phyloP scores from a whole-genome alignment of 2,329 filamentous ascomycete genomes.

The Tolypocladium ovalisporum region DNA sequence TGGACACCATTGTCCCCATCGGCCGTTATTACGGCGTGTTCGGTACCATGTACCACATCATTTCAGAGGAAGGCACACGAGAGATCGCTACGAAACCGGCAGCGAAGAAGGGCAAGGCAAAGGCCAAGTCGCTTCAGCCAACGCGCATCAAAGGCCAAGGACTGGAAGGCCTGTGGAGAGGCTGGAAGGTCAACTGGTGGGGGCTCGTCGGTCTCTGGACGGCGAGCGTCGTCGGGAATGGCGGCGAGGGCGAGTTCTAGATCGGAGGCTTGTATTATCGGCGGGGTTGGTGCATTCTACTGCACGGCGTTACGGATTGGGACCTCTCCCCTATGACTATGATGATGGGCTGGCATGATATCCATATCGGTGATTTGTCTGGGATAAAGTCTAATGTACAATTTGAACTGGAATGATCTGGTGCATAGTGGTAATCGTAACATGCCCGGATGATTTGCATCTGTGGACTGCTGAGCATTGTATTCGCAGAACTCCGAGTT shows the following conservation, averaged over 20 bases:
- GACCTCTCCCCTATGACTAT: conserved; percentile 25
- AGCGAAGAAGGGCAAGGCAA: conserved; percentile 20
- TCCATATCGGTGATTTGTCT: conserved; percentile 3
- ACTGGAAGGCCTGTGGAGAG: conserved; percentile 56
- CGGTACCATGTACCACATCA: conserved; percentile 85
- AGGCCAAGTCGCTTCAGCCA: conserved; percentile 17
- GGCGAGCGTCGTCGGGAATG: conserved; percentile 50
- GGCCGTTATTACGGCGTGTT: conserved; percentile 77
- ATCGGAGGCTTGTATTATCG: conserved; percentile 5
- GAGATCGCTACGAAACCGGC: conserved; percentile 26
- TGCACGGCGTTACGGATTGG: conserved; percentile 23
- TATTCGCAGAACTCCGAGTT: too few species aligned
- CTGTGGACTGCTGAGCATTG: not conserved
- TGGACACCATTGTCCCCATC: conserved; percentile 69
- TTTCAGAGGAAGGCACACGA: conserved; percentile 67
- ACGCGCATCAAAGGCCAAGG: conserved; percentile 52
- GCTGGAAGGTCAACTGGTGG: conserved; percentile 72
- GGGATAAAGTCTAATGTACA: not conserved
- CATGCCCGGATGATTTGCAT: not conserved
- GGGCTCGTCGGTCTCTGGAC: conserved; percentile 65
- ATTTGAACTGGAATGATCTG: not conserved
- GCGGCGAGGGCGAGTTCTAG: conserved; percentile 51
- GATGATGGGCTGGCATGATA: conserved; percentile 26
- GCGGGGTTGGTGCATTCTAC: conserved; percentile 13
- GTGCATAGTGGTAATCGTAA: too few species aligned